Evolutionary conservation across 2,329 filamentous ascomycete genomes (phyloP), one percentile per base, ranked within the genome.

Genomic region (Ophiostoma perfectum): DNA sequence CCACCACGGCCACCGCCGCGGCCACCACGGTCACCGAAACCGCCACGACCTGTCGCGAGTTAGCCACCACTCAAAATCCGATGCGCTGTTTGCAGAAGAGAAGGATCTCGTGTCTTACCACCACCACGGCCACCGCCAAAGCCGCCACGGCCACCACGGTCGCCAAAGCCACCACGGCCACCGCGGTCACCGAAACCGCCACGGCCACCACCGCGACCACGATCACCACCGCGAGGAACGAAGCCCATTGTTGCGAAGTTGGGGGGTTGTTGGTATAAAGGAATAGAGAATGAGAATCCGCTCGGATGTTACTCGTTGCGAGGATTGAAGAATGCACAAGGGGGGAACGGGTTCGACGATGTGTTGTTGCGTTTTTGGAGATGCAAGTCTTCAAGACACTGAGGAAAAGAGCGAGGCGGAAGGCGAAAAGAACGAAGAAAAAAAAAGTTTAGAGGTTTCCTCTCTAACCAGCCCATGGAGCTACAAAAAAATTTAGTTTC

Each of bases 191-290:
- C 76, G 74, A 80, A 77, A 45, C 76, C 73, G 64, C 74, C 72
- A 66, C 75, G 74, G 64, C 76, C 77, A 64, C 75, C 72, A 70
- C 68, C 58, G 36, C 60, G 58, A 60, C 65, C 74, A 49, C 75
- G 73, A 49, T 72, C 70, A 69, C 75, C 75, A 55, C 78, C 80
- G 74, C 78, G 78, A 69, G 78, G 79, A 67, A 79, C 79, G 71
- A 82, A 81, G 72, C 77, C 80, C 80, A 82, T 82, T 70, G 64
- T 70, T 65, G n/a, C 27, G 27, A 27, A 14, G 47, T 47, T 64
- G 55, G 58, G 58, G 14, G 58, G 12, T 62, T 68, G 55, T 36
- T 49, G 18, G 47, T 36, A 60, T 36, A 60, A 44, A 27, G 18
- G 49, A 27, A 60, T 27, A 67, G 41, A 45, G 5, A 62, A n/a